Conservation (phyloP, 352 stramenopile species). For the Halophytophthora polymorphica region DNA sequence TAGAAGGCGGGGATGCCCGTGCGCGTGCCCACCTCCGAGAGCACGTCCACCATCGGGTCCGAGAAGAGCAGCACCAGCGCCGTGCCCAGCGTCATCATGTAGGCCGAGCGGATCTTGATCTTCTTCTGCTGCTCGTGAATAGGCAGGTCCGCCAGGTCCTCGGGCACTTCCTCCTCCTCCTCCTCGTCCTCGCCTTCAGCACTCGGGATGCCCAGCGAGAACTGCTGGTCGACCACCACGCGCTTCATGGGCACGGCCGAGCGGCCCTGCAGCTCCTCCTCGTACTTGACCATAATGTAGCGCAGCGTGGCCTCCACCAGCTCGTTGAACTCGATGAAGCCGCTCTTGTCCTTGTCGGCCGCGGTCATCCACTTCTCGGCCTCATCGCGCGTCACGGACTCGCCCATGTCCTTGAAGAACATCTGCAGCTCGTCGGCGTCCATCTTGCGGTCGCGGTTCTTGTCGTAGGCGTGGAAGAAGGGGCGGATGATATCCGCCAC, state of each 20-base stretch:
- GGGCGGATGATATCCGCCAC: conserved; percentile 91
- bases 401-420: conserved; percentile 94
- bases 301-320: conserved; percentile 89
- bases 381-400: conserved; percentile 79
- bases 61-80: conserved; percentile 94
- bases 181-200: conserved; percentile 84
- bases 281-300: conserved; percentile 82
- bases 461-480: conserved; percentile 94
- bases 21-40: conserved; percentile 91
- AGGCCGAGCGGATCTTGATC: conserved; percentile 93
- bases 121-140: conserved; percentile 94
- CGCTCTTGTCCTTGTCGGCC: conserved; percentile 91
- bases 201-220: conserved; percentile 32
- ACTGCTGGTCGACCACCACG: conserved; percentile 45
- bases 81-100: conserved; percentile 94
- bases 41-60: conserved; percentile 98
- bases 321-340: conserved; percentile 93
- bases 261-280: conserved; percentile 48
- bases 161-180: conserved; percentile 93
- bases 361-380: conserved; percentile 80
- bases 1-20: conserved; percentile 95
- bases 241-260: conserved; percentile 54
- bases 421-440: conserved; percentile 89
- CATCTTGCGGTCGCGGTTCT: conserved; percentile 88
- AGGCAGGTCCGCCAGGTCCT: conserved; percentile 91